A percentile compares a stretch with the other conserved stretches of the same genome.
phyloP scores from a whole-genome alignment of 2,329 filamentous ascomycete species.

The Monosporascus ibericus region DNA sequence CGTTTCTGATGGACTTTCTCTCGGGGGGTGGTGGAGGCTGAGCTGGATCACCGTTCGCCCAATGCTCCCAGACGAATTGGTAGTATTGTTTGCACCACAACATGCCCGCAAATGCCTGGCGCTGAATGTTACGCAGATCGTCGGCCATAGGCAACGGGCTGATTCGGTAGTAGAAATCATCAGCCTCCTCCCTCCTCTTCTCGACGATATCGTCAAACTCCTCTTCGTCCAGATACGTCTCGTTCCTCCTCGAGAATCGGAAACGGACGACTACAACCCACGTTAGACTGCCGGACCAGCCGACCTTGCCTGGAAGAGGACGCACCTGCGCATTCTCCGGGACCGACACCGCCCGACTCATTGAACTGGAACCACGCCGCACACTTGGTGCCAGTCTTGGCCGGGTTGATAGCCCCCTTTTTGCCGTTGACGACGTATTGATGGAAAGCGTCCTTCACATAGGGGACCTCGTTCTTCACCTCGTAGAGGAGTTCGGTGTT shows the following conservation, averaged over 20 bases:
- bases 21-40: slow-evolving; percentile 79
- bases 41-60: slow-evolving; percentile 87
- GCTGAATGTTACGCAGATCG: slow-evolving; percentile 88
- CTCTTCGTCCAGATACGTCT: slow-evolving; percentile 84
- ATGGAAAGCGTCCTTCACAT: slow-evolving; percentile 95
- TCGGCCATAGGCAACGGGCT: slow-evolving; percentile 91
- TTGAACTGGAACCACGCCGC: slow-evolving; percentile 92
- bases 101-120: slow-evolving; percentile 93
- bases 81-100: slow-evolving; percentile 99
- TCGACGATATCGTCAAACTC: slow-evolving; percentile 88
- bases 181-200: slow-evolving; percentile 77
- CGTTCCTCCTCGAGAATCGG: slow-evolving; percentile 69
- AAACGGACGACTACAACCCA: slow-evolving; percentile 72
- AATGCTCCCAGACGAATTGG: slow-evolving; percentile 95
- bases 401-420: slow-evolving; percentile 75
- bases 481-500: slow-evolving; percentile 75
- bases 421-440: slow-evolving; percentile 77
- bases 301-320: slow-evolving; percentile 43
- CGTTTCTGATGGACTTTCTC: slow-evolving; percentile 76
- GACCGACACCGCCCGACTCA: slow-evolving; percentile 77
- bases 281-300: slow-evolving; percentile 6
- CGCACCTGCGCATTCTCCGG: slow-evolving; percentile 84
- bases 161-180: slow-evolving; percentile 92
- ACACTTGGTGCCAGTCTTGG: slow-evolving; percentile 75
- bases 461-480: slow-evolving; percentile 71